phyloP scores from a whole-genome alignment of 179 eudicot genomes.

The Spinacia oleracea region DNA sequence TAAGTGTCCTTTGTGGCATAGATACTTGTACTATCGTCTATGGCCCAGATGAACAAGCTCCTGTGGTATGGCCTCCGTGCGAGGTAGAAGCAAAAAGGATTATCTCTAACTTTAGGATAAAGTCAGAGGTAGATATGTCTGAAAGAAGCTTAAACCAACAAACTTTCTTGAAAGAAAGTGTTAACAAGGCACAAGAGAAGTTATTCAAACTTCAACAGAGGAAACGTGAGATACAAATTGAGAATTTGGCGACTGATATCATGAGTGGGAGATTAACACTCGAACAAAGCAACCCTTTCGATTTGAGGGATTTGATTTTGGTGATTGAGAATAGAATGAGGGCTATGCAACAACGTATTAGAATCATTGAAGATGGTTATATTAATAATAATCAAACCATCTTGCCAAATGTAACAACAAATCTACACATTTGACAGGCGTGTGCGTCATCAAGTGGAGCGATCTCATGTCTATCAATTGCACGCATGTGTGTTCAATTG shows the following conservation, averaged over 20 bases:
- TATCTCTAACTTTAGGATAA: background rate
- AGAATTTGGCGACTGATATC: too few relatives aligned
- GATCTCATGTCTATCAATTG: too few relatives aligned
- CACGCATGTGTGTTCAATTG: too few relatives aligned
- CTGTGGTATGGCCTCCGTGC: constrained; percentile 17
- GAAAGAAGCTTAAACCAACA: constrained; percentile 19
- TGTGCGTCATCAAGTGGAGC: too few relatives aligned
- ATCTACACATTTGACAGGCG: too few relatives aligned
- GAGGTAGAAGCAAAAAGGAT: constrained; percentile 8
- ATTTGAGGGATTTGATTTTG: constrained; percentile 13
- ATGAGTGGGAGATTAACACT: too few relatives aligned
- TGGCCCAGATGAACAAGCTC: background rate
- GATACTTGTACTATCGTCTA: constrained; percentile 13
- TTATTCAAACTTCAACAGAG: background rate
- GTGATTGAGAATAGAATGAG: constrained; percentile 16
- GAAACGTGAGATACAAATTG: constrained; percentile 11
- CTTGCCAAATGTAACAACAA: too few relatives aligned
- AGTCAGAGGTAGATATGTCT: background rate
- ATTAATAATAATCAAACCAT: too few relatives aligned
- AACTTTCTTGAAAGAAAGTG: background rate
- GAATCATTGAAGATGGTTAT: too few relatives aligned
- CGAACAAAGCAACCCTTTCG: background rate
- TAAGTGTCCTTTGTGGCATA: constrained; percentile 25
- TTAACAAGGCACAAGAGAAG: constrained; percentile 13
- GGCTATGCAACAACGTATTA: background rate